Base-by-base conservation (phyloP, 2,329 filamentous ascomycete genomes). In the Fusarium kyushuense region DNA sequence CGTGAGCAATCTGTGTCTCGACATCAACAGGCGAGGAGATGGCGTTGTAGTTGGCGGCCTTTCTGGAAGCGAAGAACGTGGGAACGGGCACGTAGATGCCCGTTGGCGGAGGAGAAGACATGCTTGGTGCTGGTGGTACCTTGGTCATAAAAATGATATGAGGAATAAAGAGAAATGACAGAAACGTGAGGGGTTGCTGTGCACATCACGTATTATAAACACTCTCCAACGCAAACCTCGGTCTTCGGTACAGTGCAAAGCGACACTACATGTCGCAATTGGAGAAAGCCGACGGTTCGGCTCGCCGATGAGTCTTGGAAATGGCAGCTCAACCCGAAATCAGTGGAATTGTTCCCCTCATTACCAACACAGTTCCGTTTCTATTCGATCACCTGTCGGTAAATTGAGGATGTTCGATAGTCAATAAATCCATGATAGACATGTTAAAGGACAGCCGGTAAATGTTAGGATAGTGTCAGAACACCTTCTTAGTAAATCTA, bases 41-140 rank as follows among this genome's bases (percentile, higher is more conserved):
- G 9, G 81, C 70, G 46, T 82, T 77, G 61, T 82, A 83, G 47
- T 79, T 75, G 30, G 82, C 75, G 7, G 81, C 73, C 47, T 74
- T 81, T 70, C 77, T 83, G 30, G 72, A 58, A 38, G 68, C 83
- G 80, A 89, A 90, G 81, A 91, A 90, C 49, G 89, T 90, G 8
- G 88, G 88, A 42, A 89, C 83, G 42, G 86, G 86, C 60, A 88
- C 86, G 72, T 85, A 88, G 71, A 88, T 83, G 66, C 86, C 86
- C 43, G 83, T 81, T 29, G 85, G 84, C 40, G 85, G 85, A 63
- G 77, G 57, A 43, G 72, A 45, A 33, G 72, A 60, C 76, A 79
- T 65, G 17, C 47, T 53, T 54, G n/a, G 13, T 40, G 23, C 21
- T 25, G n/a, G 23, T 40, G 12, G 12, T 16, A 29, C 46, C 3